Base-by-base conservation (phyloP, 176 grass and related monocot species). In the Carex parvula region DNA sequence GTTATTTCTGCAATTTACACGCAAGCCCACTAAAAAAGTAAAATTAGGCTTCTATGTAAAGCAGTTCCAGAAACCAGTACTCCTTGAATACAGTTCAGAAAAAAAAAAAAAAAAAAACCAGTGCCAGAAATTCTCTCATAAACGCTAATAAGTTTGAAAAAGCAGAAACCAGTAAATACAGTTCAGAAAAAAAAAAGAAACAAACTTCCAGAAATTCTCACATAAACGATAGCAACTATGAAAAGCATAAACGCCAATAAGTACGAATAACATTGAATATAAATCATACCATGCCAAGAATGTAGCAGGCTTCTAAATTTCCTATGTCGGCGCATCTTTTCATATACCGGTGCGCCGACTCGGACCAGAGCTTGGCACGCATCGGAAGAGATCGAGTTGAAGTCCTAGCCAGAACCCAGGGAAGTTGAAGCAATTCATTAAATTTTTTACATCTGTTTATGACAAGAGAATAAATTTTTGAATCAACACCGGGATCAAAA, bases 291-390 rank as follows among this genome's bases (percentile, higher is more conserved):
- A 97, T 93, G 87, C 94, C 94, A 3, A 97, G 87, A 71, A 93
- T 91, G 79, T 93, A 97, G 86, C 89, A 93, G 13, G 94, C 91
- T 79, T 97, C 94, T 3, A 91, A 81, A 50, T 93, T 97, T 29
- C 91, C 91, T 7, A 84, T 87, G 44, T 93, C 91, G 18, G 91
- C 75, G 60, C 91, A 93, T 8, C 76, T 82, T 63, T 91, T 93
- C 3, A 97, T 55, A 61, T 87, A 97, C 3, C 71, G 82, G 76
- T 93, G 91, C 17, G 84, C 89, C 0, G 70, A 87, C 41, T 97
- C 86, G 0, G 94, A 93, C 94, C 94, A 97, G 15, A 78, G 30
- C 41, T 88, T 77, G 67, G 94, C 91, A 33, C 85, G 88, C 1
- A 97, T 55, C 37, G 89, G 86, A 3, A 97, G 76, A 16, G 91